Evolutionary conservation across 1,284 basidiomycete genomes (phyloP).

Genomic region (Erythrobasidium hasegawianum): DNA sequence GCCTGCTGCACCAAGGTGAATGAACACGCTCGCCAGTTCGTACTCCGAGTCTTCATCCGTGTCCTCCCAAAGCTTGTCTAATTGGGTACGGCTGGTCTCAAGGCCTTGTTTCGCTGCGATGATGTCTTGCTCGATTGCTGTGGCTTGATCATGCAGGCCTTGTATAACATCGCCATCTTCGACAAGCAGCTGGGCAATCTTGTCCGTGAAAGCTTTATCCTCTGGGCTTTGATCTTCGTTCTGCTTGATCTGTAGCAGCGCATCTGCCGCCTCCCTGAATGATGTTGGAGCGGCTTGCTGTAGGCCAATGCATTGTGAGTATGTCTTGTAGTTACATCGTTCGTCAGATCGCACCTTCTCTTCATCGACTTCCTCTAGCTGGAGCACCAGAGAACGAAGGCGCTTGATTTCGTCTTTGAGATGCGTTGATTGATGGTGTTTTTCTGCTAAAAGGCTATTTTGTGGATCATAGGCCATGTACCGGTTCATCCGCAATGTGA

Average conservation of each 20-base stretch:
- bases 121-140: slow-evolving; percentile 55
- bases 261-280: neutral
- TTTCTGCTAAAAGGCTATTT: slow-evolving; percentile 55
- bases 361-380: slow-evolving; percentile 62
- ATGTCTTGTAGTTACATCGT: neutral
- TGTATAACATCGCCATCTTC: neutral
- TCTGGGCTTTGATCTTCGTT: no score
- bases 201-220: no score
- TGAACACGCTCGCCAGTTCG: slow-evolving; percentile 90
- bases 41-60: slow-evolving; percentile 64
- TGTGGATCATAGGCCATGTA: slow-evolving; percentile 68
- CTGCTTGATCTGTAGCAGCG: slow-evolving; percentile 6
- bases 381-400: slow-evolving; percentile 63
- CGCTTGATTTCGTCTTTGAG: slow-evolving; percentile 64
- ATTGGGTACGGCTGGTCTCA: slow-evolving; percentile 50
- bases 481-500: slow-evolving; percentile 84
- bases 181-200: no score
- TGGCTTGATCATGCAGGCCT: slow-evolving; percentile 60
- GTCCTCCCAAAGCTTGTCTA: slow-evolving; percentile 74
- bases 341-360: slow-evolving; percentile 50
- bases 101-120: slow-evolving; percentile 20
- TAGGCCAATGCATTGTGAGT: neutral
- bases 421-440: slow-evolving; percentile 64
- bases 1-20: slow-evolving; percentile 68
- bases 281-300: slow-evolving; percentile 1